Percentiles rank a stretch among this genome's conserved stretches.
phyloP scores from a whole-genome alignment of 257 asterid species.

The Sherardia arvensis region DNA sequence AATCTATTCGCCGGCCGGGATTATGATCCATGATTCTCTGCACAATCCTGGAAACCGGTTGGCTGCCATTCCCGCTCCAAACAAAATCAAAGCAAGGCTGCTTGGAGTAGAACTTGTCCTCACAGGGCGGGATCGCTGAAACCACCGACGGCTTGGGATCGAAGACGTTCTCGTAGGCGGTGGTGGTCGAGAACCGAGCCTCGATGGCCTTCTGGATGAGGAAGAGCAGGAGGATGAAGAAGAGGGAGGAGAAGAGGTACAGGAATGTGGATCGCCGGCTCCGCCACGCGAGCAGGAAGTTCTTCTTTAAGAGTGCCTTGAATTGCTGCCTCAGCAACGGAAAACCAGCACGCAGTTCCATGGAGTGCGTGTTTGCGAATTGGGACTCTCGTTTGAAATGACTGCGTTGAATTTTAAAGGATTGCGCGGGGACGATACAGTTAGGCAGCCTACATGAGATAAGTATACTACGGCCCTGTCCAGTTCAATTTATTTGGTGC shows the following conservation, averaged over 20 bases:
- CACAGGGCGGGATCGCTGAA: constrained; percentile 16
- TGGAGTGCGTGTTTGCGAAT: neutral
- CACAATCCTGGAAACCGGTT: constrained; percentile 9
- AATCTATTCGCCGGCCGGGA: constrained; percentile 17
- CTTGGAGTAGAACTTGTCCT: constrained; percentile 12
- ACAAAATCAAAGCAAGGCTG: constrained; percentile 18
- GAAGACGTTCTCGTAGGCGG: constrained; percentile 6
- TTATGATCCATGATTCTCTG: constrained; percentile 15
- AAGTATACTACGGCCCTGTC: too few species aligned
- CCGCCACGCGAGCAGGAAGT: constrained; percentile 20
- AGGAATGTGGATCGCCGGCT: constrained; percentile 16
- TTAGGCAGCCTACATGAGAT: neutral
- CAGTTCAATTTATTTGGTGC: too few species aligned
- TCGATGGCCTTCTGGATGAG: constrained; percentile 20
- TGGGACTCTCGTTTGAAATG: neutral
- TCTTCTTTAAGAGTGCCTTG: constrained; percentile 17
- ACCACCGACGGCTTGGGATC: constrained; percentile 7
- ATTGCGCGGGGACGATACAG: neutral
- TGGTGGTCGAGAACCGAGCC: constrained; percentile 11
- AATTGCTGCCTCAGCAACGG: constrained; percentile 16
- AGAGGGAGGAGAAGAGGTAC: constrained; percentile 14
- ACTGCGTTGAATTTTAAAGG: neutral
- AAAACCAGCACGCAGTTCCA: constrained; percentile 14
- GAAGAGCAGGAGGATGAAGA: constrained; percentile 20
- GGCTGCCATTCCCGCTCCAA: constrained; percentile 23